Percentiles rank a stretch among this genome's conserved stretches.
phyloP scores from a whole-genome alignment of 345 rosid species.

The Brassica nigra region DNA sequence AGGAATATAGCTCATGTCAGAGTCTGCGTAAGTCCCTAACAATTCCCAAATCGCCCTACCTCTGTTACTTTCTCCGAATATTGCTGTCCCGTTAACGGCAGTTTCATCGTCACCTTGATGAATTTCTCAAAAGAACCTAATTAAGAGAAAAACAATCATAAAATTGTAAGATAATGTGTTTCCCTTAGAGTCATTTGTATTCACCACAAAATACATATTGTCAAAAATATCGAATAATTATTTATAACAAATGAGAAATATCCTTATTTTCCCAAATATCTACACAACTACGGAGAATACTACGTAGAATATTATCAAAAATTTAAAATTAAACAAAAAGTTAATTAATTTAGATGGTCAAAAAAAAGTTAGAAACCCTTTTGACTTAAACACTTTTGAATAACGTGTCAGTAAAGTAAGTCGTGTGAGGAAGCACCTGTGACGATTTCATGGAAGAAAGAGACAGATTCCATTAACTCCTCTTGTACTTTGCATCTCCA shows the following conservation, averaged over 20 bases:
- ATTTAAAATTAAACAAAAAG: no score
- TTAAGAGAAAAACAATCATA: neutral
- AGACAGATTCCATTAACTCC: constrained; percentile 64
- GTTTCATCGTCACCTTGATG: constrained; percentile 56
- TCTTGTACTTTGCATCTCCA: constrained; percentile 37
- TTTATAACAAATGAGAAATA: neutral
- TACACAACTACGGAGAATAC: neutral
- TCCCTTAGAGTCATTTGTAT: neutral
- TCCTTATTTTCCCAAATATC: neutral
- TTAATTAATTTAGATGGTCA: neutral
- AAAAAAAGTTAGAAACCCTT: neutral
- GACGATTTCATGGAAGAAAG: constrained; percentile 75
- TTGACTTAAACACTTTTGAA: neutral
- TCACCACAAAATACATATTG: neutral
- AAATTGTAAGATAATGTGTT: neutral
- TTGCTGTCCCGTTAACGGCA: constrained; percentile 66
- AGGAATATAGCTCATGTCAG: constrained; percentile 32
- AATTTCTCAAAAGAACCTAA: constrained; percentile 69
- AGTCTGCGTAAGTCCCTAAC: constrained; percentile 64
- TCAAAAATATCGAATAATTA: neutral
- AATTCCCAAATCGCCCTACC: constrained; percentile 72
- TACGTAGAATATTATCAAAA: neutral
- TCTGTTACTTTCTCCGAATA: constrained; percentile 74
- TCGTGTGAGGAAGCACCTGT: constrained; percentile 53
- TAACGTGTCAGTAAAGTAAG: neutral